Base-by-base conservation (phyloP, 768 basidiomycete genomes). In the Mycena vulgaris region DNA sequence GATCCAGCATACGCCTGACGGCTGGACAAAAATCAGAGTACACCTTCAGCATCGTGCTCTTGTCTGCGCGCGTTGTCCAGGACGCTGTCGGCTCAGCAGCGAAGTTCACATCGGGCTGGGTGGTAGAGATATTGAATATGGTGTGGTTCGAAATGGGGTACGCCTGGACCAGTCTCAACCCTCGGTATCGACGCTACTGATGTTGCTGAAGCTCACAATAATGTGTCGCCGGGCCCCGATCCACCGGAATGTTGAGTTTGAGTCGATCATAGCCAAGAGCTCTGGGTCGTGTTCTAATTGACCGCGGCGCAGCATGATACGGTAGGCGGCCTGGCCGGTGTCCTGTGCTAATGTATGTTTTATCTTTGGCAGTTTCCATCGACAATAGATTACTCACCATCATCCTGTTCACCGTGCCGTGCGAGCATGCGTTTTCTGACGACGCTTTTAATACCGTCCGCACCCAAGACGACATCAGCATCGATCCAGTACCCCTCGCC, bases 271-370 rank as follows among this genome's bases (percentile, higher is more conserved):
- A 33, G 71, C 72, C 16, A 81, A 71, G 13, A 83, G 76, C 45
- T 83, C 80, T 2, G 81, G 78, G 61, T 83, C 81, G 23, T 75
- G 74, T 9, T 63, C 59, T 48, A 83, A 75, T 59, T 78, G 74
- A 0, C 75, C 75, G 37, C 82, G 73, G 6, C 66, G 75, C 21
- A 83, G 71, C 51, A 83, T 72, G 61, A 83, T 80, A 3, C 82
- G 80, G 73, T 84, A 84, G 19, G 83, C 80, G 0, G 83, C 79
- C 60, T 82, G 80, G n/a, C 82, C 83, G 0, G 82, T 81, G 62
- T 82, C 81, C 52, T 78, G 74, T 27, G 79, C 80, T 70, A 14
- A 37, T n/a, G 9, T 55, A 39, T 5, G 23, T 14, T 37, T 35
- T 10, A 42, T 5, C 39, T 40, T 47, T 11, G 13, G n/a, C 13